Evolutionary conservation across 208 protist genomes (phyloP).

Genomic region (Leishmania mexicana): DNA sequence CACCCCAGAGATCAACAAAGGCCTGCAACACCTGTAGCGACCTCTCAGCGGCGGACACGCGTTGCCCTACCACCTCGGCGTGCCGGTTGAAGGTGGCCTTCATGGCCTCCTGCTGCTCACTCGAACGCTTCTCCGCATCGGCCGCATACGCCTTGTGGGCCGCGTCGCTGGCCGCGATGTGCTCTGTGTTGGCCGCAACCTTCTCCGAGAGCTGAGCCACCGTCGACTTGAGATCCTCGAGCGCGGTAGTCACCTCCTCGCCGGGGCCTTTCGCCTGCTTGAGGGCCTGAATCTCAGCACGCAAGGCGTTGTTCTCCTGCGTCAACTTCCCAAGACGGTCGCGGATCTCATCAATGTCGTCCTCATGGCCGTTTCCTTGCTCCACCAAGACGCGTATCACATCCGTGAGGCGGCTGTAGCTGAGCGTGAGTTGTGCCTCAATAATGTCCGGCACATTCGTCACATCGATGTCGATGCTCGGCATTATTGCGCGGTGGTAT

Average conservation of each 20-base stretch:
- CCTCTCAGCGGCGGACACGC: conserved; percentile 16
- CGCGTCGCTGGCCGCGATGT: conserved; percentile 3
- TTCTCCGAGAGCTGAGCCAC: conserved; percentile 20
- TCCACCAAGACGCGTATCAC: conserved; percentile 81
- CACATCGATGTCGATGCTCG: conserved; percentile 72
- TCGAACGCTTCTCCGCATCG: conserved; percentile 22
- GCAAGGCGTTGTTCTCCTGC: conserved; percentile 59
- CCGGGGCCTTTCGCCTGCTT: conserved; percentile 23
- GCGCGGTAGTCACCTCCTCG: conserved; percentile 2
- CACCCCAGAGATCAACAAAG: conserved; percentile 72
- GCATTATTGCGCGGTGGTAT: conserved; percentile 41
- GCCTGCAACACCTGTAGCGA: conserved; percentile 24
- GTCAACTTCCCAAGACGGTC: conserved; percentile 48
- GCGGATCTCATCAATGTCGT: conserved; percentile 69
- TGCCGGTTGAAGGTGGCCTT: conserved; percentile 12
- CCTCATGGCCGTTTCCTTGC: conserved; percentile 85
- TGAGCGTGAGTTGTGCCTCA: conserved; percentile 90
- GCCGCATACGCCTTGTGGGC: conserved; percentile 8
- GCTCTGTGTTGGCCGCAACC: conserved; percentile 17
- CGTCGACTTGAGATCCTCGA: conserved; percentile 21
- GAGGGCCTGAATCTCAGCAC: conserved; percentile 45
- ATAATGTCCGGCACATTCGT: conserved; percentile 86
- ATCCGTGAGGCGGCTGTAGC: conserved; percentile 83
- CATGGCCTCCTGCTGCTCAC: conserved; percentile 22
- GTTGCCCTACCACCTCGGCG: conserved; percentile 12